Evolutionary conservation across 257 asterid species (phyloP), one percentile per base, ranked within the genome.

Genomic region (Fraxinus americana): DNA sequence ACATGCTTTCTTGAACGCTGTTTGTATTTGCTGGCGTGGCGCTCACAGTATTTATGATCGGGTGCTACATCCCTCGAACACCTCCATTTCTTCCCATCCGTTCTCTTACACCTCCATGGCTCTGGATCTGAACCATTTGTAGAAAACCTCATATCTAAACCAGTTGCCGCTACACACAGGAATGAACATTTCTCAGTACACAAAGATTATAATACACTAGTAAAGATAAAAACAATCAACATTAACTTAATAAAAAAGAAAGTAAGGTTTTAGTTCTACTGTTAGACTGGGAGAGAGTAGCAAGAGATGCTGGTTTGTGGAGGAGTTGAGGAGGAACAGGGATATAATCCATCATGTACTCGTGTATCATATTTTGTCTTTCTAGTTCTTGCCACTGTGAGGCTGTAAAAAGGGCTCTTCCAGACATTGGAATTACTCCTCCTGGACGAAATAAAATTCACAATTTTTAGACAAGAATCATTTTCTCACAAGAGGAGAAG

Each of bases 301-400:
- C 19, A 9, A 41, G 80, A 67, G 88, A 2, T 35, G 86, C 27
- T 17, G 70, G 36, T 36, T 52, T 74, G 71, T 76, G 21, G 54
- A 91, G 86, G 67, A 91, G 88, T 34, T 89, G 80, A 59, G 91
- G 91, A 75, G 97, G 97, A 76, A 89, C 87, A 71, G 92, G 89
- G 48, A 80, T 63, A 35, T 89, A 85, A 0, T 91, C 88, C 83
- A 83, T 27, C 39, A 91, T 83, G 87, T 86, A 89, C 83, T 85
- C 88, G 85, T 80, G 86, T 67, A 92, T 88, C 67, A 82, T 57
- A 41, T 70, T 87, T 83, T 92, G 96, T 75, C 90, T 89, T 86
- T 91, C 92, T 38, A 92, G 67, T 77, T 92, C 97, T 79, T 88
- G 86, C 87, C 86, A 57, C 80, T 92, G 96, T 41, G 90, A 68